phyloP scores from a whole-genome alignment of 148 eudicot species.

The Euryodendron excelsum region DNA sequence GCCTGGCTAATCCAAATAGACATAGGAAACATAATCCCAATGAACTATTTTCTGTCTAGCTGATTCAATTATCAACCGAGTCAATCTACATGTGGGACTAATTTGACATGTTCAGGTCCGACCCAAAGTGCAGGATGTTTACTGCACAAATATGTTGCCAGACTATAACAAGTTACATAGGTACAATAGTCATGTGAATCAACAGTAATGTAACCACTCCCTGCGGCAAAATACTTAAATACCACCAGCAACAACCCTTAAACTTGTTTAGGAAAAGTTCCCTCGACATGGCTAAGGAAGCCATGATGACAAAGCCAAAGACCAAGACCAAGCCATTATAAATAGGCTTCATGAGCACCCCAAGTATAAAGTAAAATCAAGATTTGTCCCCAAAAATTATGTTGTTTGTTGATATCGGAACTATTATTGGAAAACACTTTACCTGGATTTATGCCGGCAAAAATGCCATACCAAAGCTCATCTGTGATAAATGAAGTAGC shows the following conservation, averaged over 20 bases:
- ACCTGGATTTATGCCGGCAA: constrained; percentile 97
- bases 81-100: not conserved
- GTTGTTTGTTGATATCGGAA: not conserved
- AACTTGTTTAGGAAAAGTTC: constrained; percentile 3
- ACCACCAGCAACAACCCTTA: not conserved
- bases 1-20: not conserved
- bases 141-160: too few species aligned
- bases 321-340: not conserved
- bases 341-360: not conserved
- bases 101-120: not conserved
- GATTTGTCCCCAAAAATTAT: not conserved
- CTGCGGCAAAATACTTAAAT: not conserved
- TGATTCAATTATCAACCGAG: not conserved
- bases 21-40: not conserved
- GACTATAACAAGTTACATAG: too few species aligned
- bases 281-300: not conserved
- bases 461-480: constrained; percentile 93
- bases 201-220: not conserved
- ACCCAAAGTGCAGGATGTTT: not conserved
- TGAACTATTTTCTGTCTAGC: not conserved
- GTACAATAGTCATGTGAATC: too few species aligned
- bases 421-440: constrained; percentile 11
- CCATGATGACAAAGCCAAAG: not conserved
- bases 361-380: not conserved
- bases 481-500: constrained; percentile 97